Conservation (phyloP, 2,329 filamentous ascomycete species). For the Aureobasidium pullulans region DNA sequence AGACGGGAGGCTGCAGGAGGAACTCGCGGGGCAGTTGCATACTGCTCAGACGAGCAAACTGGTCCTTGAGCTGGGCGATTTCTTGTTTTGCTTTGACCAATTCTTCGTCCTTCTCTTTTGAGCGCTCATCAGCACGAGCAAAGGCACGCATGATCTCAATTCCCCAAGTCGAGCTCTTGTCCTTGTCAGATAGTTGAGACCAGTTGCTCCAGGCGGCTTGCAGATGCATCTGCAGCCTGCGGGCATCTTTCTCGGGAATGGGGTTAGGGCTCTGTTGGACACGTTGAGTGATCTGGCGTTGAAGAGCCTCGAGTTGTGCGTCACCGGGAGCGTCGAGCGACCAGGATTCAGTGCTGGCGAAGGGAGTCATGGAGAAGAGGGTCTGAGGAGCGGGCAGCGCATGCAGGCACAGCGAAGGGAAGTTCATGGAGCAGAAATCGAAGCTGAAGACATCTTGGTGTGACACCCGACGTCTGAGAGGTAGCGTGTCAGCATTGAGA, state of each 20-base stretch:
- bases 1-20: slow-evolving; percentile 18
- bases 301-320: slow-evolving; percentile 65
- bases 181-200: slow-evolving; percentile 53
- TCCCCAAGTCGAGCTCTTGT: slow-evolving; percentile 38
- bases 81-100: slow-evolving; percentile 35
- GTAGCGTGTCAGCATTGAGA: neutral
- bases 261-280: slow-evolving; percentile 24
- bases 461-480: slow-evolving; percentile 28
- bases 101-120: slow-evolving; percentile 30
- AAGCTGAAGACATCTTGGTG: slow-evolving; percentile 58
- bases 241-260: slow-evolving; percentile 53
- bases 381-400: slow-evolving; percentile 75
- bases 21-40: slow-evolving; percentile 29
- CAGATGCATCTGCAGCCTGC: slow-evolving; percentile 65
- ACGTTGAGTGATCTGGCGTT: slow-evolving; percentile 23
- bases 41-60: slow-evolving; percentile 27
- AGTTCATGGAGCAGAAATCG: slow-evolving; percentile 76
- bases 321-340: slow-evolving; percentile 67
- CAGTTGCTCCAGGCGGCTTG: slow-evolving; percentile 72
- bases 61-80: slow-evolving; percentile 33
- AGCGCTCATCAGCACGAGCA: slow-evolving; percentile 33
- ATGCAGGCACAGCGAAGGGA: slow-evolving; percentile 75
- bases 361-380: slow-evolving; percentile 72
- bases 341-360: slow-evolving; percentile 72
- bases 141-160: slow-evolving; percentile 40